Conservation (phyloP, 768 basidiomycete genomes). For the Cyclocybe cylindracea region DNA sequence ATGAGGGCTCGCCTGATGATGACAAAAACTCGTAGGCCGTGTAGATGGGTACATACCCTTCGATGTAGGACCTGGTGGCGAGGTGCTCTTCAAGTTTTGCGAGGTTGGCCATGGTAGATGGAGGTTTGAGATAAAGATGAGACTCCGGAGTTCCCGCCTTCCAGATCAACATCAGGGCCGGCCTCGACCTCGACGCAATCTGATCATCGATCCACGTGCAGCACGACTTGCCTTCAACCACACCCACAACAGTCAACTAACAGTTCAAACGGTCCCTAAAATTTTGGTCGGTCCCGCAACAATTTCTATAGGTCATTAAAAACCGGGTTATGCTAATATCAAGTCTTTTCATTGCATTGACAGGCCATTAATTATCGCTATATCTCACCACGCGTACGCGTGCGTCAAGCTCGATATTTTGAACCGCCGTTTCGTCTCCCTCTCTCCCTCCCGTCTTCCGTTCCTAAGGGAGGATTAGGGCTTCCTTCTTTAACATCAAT, state of each 20-base stretch:
- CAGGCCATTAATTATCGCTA: too few relatives aligned
- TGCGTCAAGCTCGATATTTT: too few relatives aligned
- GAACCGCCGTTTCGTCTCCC: too few relatives aligned
- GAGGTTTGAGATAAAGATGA: constrained; percentile 17
- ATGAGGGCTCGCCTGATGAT: neutral
- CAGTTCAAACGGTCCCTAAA: too few relatives aligned
- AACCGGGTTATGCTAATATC: too few relatives aligned
- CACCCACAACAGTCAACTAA: neutral
- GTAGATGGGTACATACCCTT: constrained; percentile 66
- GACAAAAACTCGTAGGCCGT: neutral
- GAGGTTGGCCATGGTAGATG: constrained; percentile 61
- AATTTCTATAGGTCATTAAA: too few relatives aligned
- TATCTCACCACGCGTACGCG: too few relatives aligned
- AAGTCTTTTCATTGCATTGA: too few relatives aligned
- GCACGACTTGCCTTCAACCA: neutral
- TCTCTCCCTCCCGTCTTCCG: too few relatives aligned
- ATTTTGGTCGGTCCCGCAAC: neutral
- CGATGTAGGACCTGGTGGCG: constrained; percentile 82
- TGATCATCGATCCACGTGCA: constrained; percentile 24
- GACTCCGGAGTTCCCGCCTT: constrained; percentile 11
- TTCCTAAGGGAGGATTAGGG: too few relatives aligned
- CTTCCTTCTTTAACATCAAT: too few relatives aligned
- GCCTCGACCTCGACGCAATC: constrained; percentile 8
- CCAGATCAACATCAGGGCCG: constrained; percentile 20
- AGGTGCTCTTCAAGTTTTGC: constrained; percentile 85